Percentiles rank a stretch among this genome's conserved stretches.
Conservation (phyloP, 495 filamentous ascomycete species). For the Lentithecium fluviatile region DNA sequence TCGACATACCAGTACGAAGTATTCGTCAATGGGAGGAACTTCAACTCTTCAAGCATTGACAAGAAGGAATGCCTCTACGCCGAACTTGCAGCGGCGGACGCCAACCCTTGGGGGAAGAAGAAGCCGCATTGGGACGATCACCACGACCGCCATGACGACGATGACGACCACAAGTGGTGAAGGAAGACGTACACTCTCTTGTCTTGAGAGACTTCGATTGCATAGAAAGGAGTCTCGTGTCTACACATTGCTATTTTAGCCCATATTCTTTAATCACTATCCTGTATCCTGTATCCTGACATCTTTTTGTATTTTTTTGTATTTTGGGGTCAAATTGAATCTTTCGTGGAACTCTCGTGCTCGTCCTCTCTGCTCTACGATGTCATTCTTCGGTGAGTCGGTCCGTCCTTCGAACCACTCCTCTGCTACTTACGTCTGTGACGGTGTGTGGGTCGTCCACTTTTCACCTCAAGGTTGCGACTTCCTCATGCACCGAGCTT, state of each 20-base stretch:
- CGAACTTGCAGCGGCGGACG: constrained; percentile 17
- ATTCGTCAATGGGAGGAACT: constrained; percentile 12
- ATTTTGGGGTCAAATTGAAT: constrained; percentile 25
- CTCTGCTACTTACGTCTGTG: too few species aligned
- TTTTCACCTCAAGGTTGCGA: neutral
- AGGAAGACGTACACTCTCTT: neutral
- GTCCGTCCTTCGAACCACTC: neutral
- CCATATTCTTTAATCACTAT: constrained; percentile 15
- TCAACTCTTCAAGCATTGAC: neutral
- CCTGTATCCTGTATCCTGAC: neutral
- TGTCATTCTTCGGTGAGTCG: neutral
- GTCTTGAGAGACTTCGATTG: neutral
- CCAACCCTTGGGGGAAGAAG: constrained; percentile 21
- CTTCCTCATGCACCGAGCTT: neutral
- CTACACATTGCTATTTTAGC: neutral
- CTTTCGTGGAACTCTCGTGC: neutral
- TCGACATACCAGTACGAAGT: constrained; percentile 23
- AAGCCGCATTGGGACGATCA: neutral
- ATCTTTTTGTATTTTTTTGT: constrained; percentile 10
- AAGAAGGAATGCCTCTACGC: neutral
- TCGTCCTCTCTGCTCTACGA: neutral
- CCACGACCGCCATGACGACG: neutral
- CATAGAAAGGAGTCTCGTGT: neutral
- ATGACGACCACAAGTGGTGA: neutral
- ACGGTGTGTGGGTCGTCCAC: neutral